These are phyloP conservation scores for Pichia sporocuriosa DNA, from an alignment of 805 yeast species.

Conservation along the genomic window DNA sequence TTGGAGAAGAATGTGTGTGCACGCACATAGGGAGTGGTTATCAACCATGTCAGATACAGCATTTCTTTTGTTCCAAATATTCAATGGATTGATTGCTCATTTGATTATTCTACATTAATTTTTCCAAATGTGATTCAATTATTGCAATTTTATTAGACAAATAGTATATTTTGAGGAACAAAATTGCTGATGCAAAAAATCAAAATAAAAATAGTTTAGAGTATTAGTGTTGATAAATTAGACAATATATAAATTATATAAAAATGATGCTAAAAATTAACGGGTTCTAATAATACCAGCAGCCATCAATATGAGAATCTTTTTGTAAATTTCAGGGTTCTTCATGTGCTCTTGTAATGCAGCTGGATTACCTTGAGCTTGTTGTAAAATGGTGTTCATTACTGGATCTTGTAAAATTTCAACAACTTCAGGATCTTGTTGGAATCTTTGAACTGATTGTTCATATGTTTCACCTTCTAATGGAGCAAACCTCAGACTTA, in stretches of 20 bases:
- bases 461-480: slow-evolving; percentile 88
- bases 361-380: slow-evolving; percentile 92
- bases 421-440: slow-evolving; percentile 91
- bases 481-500: slow-evolving; percentile 71
- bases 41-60: too few species aligned
- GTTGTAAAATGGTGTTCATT: slow-evolving; percentile 90
- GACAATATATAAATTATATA: too few species aligned
- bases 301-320: slow-evolving; percentile 83
- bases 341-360: slow-evolving; percentile 97
- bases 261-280: background rate
- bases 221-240: too few species aligned
- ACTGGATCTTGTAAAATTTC: slow-evolving; percentile 88
- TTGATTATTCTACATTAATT: background rate
- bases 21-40: too few species aligned
- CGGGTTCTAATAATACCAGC: slow-evolving; percentile 91
- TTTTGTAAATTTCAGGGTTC: slow-evolving; percentile 86
- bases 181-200: too few species aligned
- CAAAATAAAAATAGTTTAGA: too few species aligned
- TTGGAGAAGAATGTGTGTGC: too few species aligned
- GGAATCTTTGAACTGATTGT: slow-evolving; percentile 84
- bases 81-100: too few species aligned
- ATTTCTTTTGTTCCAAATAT: too few species aligned
- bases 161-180: too few species aligned
- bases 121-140: background rate
- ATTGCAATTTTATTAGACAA: background rate